Evolutionary conservation across 352 stramenopile genomes (phyloP).

Genomic region (Paralagenidium karlingii): DNA sequence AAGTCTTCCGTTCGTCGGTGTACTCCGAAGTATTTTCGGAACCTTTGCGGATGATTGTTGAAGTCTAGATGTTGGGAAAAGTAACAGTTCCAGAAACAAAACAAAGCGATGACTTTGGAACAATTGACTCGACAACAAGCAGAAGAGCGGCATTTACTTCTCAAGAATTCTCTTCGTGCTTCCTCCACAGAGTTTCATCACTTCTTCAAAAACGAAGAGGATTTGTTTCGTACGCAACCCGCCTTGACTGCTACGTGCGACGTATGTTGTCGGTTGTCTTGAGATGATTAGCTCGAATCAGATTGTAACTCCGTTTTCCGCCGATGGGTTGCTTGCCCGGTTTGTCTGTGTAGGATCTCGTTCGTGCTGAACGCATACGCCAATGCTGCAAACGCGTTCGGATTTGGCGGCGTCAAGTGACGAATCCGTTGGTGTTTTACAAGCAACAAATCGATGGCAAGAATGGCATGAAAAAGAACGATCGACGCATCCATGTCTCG

Average conservation of each 20-base stretch:
- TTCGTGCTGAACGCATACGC: conserved; percentile 34
- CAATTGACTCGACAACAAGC: conserved; percentile 39
- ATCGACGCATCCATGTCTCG: conserved; percentile 57
- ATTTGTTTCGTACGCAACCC: conserved; percentile 35
- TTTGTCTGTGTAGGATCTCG: too few relatives aligned
- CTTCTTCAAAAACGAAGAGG: conserved; percentile 23
- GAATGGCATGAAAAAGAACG: conserved; percentile 28
- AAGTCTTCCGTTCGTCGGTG: not conserved
- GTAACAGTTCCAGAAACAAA: not conserved
- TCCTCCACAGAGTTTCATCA: conserved; percentile 29
- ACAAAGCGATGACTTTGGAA: conserved; percentile 42
- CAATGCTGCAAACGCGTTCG: conserved; percentile 71
- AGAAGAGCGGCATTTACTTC: conserved; percentile 30
- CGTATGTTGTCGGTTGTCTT: too few relatives aligned
- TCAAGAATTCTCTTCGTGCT: conserved; percentile 43
- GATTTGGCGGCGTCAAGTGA: conserved; percentile 40
- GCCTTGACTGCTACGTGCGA: too few relatives aligned
- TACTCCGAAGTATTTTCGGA: not conserved
- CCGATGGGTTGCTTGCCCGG: too few relatives aligned
- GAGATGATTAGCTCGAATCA: too few relatives aligned
- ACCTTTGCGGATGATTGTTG: not conserved
- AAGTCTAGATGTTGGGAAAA: not conserved
- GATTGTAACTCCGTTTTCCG: too few relatives aligned
- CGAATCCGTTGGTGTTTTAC: conserved; percentile 55
- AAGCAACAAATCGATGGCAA: conserved; percentile 19